Evolutionary conservation across 148 eudicot genomes (phyloP).

Genomic region (Camellia lanceoleosa): DNA sequence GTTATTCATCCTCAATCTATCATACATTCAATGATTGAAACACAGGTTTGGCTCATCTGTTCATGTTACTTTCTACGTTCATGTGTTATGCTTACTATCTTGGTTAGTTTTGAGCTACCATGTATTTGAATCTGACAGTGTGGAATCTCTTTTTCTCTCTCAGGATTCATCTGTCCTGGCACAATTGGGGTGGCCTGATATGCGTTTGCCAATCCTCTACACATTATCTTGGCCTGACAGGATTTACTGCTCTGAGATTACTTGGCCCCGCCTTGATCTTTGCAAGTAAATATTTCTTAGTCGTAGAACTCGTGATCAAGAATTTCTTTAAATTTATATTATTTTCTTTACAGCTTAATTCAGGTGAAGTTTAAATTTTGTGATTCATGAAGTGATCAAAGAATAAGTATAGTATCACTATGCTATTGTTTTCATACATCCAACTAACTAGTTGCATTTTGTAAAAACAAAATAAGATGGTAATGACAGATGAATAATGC

Average conservation of each 20-base stretch:
- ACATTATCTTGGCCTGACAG: slow-evolving; percentile 99
- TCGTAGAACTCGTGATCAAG: neutral
- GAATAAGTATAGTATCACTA: neutral
- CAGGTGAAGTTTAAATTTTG: neutral
- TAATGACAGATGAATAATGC: neutral
- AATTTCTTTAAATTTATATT: neutral
- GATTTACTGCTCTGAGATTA: slow-evolving; percentile 82
- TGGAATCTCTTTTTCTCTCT: neutral
- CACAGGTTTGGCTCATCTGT: slow-evolving; percentile 56
- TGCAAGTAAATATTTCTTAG: slow-evolving; percentile 69
- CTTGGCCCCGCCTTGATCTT: slow-evolving; percentile 99
- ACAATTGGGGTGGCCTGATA: slow-evolving; percentile 99
- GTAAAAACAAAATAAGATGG: neutral
- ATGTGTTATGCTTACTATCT: neutral
- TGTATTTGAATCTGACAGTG: neutral
- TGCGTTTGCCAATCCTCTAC: slow-evolving; percentile 93
- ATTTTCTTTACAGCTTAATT: slow-evolving; percentile 11
- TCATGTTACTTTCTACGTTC: neutral
- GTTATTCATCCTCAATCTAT: slow-evolving; percentile 97
- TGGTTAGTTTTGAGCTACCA: neutral
- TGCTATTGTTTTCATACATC: neutral
- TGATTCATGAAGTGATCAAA: neutral
- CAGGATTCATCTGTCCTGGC: slow-evolving; percentile 97
- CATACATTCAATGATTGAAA: slow-evolving; percentile 96
- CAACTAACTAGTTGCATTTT: neutral